Percentiles rank a stretch among this genome's conserved stretches.
Evolutionary conservation across 306 rosid species (phyloP).

Genomic region (Urtica urens): DNA sequence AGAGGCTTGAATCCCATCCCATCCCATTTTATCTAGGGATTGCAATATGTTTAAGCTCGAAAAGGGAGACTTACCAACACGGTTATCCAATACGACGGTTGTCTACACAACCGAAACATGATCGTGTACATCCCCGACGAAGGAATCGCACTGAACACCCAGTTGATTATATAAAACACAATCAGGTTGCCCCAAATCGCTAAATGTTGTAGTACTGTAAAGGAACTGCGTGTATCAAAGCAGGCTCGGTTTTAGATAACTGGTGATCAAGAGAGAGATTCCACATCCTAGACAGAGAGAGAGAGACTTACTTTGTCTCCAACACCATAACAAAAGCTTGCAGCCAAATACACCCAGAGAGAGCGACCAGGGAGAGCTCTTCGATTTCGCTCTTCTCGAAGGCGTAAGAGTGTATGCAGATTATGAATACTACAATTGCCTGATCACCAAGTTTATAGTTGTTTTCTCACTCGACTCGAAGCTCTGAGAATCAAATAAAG

Average conservation of each 20-base stretch:
- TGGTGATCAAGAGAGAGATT: background rate
- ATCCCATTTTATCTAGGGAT: no score
- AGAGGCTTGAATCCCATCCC: background rate
- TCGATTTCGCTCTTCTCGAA: slow-evolving; percentile 89
- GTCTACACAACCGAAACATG: slow-evolving; percentile 76
- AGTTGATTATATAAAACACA: slow-evolving; percentile 73
- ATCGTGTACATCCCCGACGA: slow-evolving; percentile 93
- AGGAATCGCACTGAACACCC: slow-evolving; percentile 85
- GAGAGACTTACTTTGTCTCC: slow-evolving; percentile 83
- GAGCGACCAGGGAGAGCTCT: slow-evolving; percentile 88
- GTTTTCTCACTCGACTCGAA: no score
- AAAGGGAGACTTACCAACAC: slow-evolving; percentile 49
- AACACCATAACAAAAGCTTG: slow-evolving; percentile 84
- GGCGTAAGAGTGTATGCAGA: slow-evolving; percentile 84
- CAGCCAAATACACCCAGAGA: slow-evolving; percentile 96
- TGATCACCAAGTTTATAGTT: slow-evolving; percentile 39
- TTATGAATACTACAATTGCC: slow-evolving; percentile 79
- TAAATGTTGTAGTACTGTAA: slow-evolving; percentile 71
- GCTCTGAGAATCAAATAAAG: background rate
- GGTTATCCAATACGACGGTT: slow-evolving; percentile 90
- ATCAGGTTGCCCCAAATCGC: slow-evolving; percentile 96
- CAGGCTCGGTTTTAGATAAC: slow-evolving; percentile 5
- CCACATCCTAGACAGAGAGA: background rate
- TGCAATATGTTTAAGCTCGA: background rate
- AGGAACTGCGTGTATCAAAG: slow-evolving; percentile 60